Base-by-base conservation (phyloP, 176 grass and related monocot genomes). In the Thalia dealbata region DNA sequence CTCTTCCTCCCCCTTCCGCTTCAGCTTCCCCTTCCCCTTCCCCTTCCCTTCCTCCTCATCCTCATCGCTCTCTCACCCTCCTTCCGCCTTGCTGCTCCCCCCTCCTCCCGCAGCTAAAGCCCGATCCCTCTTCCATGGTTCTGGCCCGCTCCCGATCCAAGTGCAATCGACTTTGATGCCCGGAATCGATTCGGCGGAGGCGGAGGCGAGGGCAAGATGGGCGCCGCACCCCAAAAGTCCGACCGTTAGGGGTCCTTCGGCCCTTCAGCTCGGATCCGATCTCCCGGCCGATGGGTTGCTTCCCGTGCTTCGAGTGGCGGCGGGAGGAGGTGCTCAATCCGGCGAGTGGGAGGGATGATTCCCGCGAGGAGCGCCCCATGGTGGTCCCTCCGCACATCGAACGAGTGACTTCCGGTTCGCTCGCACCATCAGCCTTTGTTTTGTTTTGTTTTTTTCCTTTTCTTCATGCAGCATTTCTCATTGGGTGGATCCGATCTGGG, bases 241-340 rank as follows among this genome's bases (percentile, higher is more conserved):
- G 63, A 67, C 41, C 50, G 68, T 77, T 50, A 42, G 73, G 24
- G 78, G 44, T 15, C 43, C 38, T 48, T 24, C 22, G 32, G 32
- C 35, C 65, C 65, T 68, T 22, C 0, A 68, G 25, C 29, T 16
- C 59, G 44, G 62, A 58, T 68, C 35, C 10, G 30, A 61, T 56
- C 50, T 9, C 8, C 8, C 7, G 15, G 51, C 51, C 45, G 75
- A 96, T 96, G 92, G 83, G 84, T 71, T 96, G 92, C 76, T 96
- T 89, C 82, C 55, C 89, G 80, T 96, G 92, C 84, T 92, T 96
- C 80, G 81, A 73, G 74, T 80, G 84, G 48, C 29, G 75, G 50
- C 63, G 73, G 74, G 81, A 73, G 50, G 85, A 78, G 65, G 62
- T 73, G 69, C 71, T 82, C 43, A 69, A 71, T 83, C 59, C 78